A percentile compares a stretch with the other conserved stretches of the same genome.
Conservation (phyloP, 2,329 filamentous ascomycete species). For the Talaromyces sp. region DNA sequence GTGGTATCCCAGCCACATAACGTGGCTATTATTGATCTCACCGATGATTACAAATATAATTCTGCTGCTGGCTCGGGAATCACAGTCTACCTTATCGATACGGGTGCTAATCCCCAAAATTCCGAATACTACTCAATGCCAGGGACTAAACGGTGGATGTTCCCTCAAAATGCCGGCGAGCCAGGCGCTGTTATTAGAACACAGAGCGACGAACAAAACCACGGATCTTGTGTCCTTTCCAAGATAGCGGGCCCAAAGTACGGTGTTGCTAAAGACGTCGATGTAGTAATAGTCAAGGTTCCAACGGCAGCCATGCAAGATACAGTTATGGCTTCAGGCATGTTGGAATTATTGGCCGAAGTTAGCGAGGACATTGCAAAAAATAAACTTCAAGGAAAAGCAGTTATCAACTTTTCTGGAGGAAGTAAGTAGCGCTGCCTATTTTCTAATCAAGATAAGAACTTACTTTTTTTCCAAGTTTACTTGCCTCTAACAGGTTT, state of each 20-base stretch:
- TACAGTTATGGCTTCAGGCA: background rate
- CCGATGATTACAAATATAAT: background rate
- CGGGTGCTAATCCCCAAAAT: background rate
- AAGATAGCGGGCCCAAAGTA: background rate
- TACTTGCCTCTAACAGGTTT: background rate
- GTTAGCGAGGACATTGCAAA: background rate
- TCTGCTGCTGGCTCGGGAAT: background rate
- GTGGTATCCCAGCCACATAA: slow-evolving; percentile 1
- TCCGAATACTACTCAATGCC: background rate
- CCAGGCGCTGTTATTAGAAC: background rate
- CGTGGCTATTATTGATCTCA: background rate
- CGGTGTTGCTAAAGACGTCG: background rate
- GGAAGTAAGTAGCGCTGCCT: background rate
- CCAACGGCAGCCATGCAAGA: background rate
- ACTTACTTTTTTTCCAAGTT: background rate
- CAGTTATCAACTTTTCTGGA: background rate
- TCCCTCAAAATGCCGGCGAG: background rate
- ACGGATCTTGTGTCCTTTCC: slow-evolving; percentile 1
- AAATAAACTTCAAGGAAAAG: background rate
- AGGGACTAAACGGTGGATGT: background rate
- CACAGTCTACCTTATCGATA: background rate
- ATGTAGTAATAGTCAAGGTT: slow-evolving; percentile 3
- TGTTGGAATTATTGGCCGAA: background rate
- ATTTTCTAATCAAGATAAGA: background rate
- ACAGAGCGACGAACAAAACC: background rate